Conservation (phyloP, 2,329 filamentous ascomycete genomes). For the Pseudocercospora fuligena region DNA sequence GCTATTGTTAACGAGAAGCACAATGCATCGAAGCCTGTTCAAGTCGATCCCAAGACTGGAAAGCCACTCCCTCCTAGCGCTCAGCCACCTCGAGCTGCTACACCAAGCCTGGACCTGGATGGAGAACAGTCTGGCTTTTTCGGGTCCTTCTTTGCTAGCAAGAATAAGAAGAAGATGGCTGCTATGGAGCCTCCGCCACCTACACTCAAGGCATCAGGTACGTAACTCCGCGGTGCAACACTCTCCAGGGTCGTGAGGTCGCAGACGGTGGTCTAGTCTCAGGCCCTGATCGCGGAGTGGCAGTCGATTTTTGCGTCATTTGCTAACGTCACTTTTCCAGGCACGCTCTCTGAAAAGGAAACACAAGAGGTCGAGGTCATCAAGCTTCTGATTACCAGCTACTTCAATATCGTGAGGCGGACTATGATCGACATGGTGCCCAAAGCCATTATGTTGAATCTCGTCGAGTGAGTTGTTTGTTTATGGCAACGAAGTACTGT, state of each 20-base stretch:
- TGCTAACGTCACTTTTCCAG: conserved; percentile 59
- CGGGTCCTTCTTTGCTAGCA: conserved; percentile 96
- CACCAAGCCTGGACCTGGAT: conserved; percentile 70
- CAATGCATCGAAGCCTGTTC: conserved; percentile 78
- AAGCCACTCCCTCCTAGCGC: conserved; percentile 76
- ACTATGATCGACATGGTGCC: conserved; percentile 99
- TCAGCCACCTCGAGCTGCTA: conserved; percentile 72
- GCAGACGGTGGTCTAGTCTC: background rate
- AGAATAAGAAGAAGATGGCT: conserved; percentile 99
- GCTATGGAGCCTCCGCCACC: conserved; percentile 97
- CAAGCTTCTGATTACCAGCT: conserved; percentile 93
- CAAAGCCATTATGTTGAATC: conserved; percentile 97
- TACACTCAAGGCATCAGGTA: too few relatives aligned
- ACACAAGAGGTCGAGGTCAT: conserved; percentile 97
- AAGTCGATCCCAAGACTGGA: conserved; percentile 98
- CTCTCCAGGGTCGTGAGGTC: background rate
- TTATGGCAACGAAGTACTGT: too few relatives aligned
- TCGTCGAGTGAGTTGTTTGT: conserved; percentile 77
- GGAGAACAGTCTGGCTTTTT: conserved; percentile 75
- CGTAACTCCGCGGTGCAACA: background rate
- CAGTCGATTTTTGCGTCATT: too few relatives aligned
- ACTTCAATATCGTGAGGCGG: conserved; percentile 96
- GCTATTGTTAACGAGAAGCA: conserved; percentile 95
- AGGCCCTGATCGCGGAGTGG: background rate
- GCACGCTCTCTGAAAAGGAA: conserved; percentile 91